Percentiles rank a stretch among this genome's conserved stretches.
These are phyloP conservation scores for Microstroma glucosiphilum DNA, from an alignment of 1,284 basidiomycete genomes.

Conservation along the genomic window DNA sequence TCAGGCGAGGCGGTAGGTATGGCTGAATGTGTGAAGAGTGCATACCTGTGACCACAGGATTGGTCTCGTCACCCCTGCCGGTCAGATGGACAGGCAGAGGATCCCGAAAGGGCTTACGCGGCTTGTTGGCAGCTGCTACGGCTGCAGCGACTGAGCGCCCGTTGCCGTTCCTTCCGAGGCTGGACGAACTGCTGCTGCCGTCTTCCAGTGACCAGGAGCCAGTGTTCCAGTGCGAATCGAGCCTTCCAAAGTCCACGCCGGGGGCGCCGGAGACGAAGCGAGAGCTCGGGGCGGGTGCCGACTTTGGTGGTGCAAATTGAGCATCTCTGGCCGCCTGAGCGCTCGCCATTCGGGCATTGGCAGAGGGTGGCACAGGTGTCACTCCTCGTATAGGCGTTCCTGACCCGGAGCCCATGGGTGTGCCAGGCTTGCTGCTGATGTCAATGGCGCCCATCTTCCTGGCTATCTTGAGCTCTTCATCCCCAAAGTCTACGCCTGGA, in stretches of 20 bases:
- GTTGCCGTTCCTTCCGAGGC: background rate
- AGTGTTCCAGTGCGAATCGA: constrained; percentile 39
- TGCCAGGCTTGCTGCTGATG: background rate
- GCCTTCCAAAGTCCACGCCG: constrained; percentile 29
- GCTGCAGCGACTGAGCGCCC: background rate
- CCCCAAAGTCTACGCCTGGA: constrained; percentile 16
- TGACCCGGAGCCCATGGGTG: background rate
- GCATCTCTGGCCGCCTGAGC: constrained; percentile 8
- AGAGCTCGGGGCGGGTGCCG: constrained; percentile 12
- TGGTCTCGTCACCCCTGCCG: constrained; percentile 39
- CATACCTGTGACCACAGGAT: constrained; percentile 29
- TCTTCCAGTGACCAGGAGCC: constrained; percentile 38
- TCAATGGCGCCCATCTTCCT: constrained; percentile 3
- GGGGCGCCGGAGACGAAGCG: constrained; percentile 40
- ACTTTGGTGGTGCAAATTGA: background rate
- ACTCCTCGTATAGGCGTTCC: background rate
- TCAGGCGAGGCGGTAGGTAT: constrained; percentile 67
- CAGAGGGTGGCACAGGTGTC: background rate
- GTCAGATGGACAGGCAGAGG: constrained; percentile 33
- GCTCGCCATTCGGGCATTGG: constrained; percentile 9
- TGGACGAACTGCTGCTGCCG: background rate
- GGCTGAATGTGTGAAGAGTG: constrained; percentile 42
- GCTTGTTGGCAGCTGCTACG: background rate
- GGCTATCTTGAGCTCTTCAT: constrained; percentile 8
- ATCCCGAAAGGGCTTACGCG: constrained; percentile 9